Evolutionary conservation across 306 rosid species (phyloP), one percentile per base, ranked within the genome.

Genomic region (Cicer yamashitae): DNA sequence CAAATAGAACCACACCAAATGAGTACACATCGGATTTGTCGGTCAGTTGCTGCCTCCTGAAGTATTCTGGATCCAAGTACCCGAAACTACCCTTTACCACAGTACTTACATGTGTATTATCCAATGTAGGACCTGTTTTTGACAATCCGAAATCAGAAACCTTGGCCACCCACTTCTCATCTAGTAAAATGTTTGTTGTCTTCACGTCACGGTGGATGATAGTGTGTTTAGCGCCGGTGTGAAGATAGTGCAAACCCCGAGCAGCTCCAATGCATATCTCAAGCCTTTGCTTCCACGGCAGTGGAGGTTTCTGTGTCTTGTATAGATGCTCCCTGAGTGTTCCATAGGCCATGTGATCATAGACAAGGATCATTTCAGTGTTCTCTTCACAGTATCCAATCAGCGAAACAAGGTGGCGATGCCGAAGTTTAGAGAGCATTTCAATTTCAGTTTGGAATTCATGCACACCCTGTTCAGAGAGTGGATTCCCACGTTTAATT

Each of bases 211-310:
- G 90, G 84, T 96, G 99, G 77, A 96, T 96, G 71, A 96, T 96
- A 0, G 99, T 96, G 86, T 96, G 86, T 84, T 96, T 94, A 14
- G 99, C 99, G 10, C 99, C 99, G 1, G 99, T 94, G 73, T 94
- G 99, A 12, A 94, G 96, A 87, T 94, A 94, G 76, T 94, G 99
- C 57, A 94, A 75, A 80, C 99, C 99, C 18, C 99, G 93, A 67
- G 99, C 99, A 74, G 99, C 92, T 61, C 99, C 99, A 7, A 94
- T 89, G 88, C 98, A 92, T 65, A 94, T 94, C 89, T 94, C 99
- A 43, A 94, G 99, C 89, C 99, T 92, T 84, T 94, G 99, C 85
- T 89, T 94, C 99, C 99, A 94, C n/a, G 99, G 91, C 48, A 92
- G 78, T 7, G 99, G 98, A 38, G 99, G 97, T 76, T 90, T 94